Percentiles rank a stretch among this genome's conserved stretches.
phyloP scores from a whole-genome alignment of 2,329 filamentous ascomycete genomes.

The Verticillium isaacii region DNA sequence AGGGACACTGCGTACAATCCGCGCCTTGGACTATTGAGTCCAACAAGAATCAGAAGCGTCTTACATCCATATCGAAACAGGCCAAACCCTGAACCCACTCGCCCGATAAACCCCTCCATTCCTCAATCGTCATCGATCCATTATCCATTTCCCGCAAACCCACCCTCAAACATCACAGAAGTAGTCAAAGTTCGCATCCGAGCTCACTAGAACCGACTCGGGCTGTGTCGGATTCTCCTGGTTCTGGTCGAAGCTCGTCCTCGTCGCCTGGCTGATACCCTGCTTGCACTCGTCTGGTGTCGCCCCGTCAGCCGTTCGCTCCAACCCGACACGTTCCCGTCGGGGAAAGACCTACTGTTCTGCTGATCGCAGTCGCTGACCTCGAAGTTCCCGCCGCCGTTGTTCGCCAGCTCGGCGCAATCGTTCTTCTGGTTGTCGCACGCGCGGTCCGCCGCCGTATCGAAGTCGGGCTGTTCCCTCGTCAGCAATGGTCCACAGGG shows the following conservation, averaged over 20 bases:
- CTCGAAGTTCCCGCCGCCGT: constrained; percentile 21
- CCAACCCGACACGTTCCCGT: not conserved
- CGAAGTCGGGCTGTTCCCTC: constrained; percentile 33
- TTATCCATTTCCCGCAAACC: not conserved
- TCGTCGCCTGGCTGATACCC: constrained; percentile 12
- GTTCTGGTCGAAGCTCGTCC: constrained; percentile 18
- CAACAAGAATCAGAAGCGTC: no score
- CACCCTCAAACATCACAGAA: constrained; percentile 35
- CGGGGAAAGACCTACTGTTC: constrained; percentile 23
- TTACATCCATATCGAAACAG: not conserved
- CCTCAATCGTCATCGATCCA: not conserved
- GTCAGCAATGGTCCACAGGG: constrained; percentile 4
- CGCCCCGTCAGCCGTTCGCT: not conserved
- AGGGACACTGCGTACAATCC: not conserved
- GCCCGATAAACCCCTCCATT: not conserved
- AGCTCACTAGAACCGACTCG: constrained; percentile 29
- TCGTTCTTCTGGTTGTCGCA: constrained; percentile 46
- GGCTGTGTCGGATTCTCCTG: constrained; percentile 13
- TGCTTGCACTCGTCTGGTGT: constrained; percentile 33
- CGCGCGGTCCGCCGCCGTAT: constrained; percentile 33
- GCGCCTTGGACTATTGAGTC: not conserved
- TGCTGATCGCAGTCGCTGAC: constrained; percentile 42
- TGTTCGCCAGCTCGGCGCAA: constrained; percentile 39
- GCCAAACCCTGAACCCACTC: not conserved
- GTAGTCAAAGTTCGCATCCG: constrained; percentile 38